phyloP scores from a whole-genome alignment of 306 rosid genomes.

The Citrullus colocynthis region DNA sequence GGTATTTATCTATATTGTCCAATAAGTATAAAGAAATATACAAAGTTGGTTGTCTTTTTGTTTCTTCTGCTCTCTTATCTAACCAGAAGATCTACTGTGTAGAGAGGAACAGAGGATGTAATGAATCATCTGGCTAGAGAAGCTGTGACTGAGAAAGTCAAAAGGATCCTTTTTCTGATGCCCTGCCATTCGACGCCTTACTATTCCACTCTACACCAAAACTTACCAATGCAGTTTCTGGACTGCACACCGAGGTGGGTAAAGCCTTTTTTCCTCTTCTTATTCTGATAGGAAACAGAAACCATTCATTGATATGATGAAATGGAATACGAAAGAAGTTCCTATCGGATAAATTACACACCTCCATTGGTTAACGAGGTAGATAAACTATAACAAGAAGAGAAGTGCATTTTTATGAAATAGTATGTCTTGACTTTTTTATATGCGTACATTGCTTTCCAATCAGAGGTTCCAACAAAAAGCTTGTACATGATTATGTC shows the following conservation, averaged over 20 bases:
- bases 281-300: not conserved
- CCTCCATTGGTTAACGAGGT: not conserved
- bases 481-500: too few species aligned
- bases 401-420: too few species aligned
- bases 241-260: constrained; percentile 94
- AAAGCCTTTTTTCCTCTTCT: not conserved
- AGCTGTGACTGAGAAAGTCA: constrained; percentile 43
- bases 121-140: constrained; percentile 67
- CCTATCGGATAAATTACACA: not conserved
- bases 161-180: constrained; percentile 58
- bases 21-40: not conserved
- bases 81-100: constrained; percentile 6
- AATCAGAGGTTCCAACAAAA: too few species aligned
- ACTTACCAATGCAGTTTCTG: constrained; percentile 71
- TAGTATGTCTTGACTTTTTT: too few species aligned
- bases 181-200: constrained; percentile 95
- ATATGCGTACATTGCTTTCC: too few species aligned
- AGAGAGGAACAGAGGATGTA: constrained; percentile 96
- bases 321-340: not conserved
- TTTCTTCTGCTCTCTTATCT: not conserved
- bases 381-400: not conserved
- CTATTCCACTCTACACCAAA: constrained; percentile 60
- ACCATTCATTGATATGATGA: not conserved
- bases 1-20: constrained; percentile 22
- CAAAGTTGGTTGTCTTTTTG: not conserved